A percentile compares a stretch with the other conserved stretches of the same genome.
Evolutionary conservation across 495 filamentous ascomycete genomes (phyloP).

Genomic region (Jackrogersella multiformis): DNA sequence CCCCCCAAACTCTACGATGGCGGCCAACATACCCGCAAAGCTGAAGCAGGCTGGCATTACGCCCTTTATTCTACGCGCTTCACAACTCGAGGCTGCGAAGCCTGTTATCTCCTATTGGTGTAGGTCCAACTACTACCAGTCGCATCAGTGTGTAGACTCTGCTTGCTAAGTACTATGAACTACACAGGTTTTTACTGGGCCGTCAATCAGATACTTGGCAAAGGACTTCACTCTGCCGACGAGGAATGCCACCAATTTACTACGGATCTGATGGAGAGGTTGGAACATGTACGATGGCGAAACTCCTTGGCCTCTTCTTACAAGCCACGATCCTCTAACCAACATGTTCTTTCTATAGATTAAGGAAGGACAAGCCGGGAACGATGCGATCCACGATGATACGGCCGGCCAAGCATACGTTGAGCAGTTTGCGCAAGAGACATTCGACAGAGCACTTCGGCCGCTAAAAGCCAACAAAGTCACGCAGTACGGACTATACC

Average conservation of each 20-base stretch:
- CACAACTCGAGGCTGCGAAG: conserved; percentile 83
- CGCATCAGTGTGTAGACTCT: conserved; percentile 12
- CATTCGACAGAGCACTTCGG: conserved; percentile 83
- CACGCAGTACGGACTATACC: conserved; percentile 68
- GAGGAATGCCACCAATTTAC: conserved; percentile 81
- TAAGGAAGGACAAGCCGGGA: conserved; percentile 64
- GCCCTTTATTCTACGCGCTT: conserved; percentile 78
- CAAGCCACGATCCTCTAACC: background rate
- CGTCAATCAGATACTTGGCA: conserved; percentile 87
- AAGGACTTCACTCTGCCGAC: conserved; percentile 77
- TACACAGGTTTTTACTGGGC: conserved; percentile 86
- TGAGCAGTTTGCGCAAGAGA: conserved; percentile 90
- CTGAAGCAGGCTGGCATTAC: conserved; percentile 79
- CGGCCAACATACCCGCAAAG: conserved; percentile 74
- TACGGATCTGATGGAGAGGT: conserved; percentile 85
- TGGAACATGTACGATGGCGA: conserved; percentile 72
- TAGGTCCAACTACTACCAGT: conserved; percentile 53
- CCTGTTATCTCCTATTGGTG: conserved; percentile 95
- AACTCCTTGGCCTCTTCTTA: background rate
- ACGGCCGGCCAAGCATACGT: conserved; percentile 87
- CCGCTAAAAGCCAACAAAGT: conserved; percentile 84
- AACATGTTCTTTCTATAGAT: conserved; percentile 56
- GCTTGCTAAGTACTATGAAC: conserved; percentile 1
- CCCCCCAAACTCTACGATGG: conserved; percentile 61
- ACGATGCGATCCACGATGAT: conserved; percentile 80